These are phyloP conservation scores for Populus hybrid DNA, from an alignment of 441 rosid species.

Conservation along the genomic window DNA sequence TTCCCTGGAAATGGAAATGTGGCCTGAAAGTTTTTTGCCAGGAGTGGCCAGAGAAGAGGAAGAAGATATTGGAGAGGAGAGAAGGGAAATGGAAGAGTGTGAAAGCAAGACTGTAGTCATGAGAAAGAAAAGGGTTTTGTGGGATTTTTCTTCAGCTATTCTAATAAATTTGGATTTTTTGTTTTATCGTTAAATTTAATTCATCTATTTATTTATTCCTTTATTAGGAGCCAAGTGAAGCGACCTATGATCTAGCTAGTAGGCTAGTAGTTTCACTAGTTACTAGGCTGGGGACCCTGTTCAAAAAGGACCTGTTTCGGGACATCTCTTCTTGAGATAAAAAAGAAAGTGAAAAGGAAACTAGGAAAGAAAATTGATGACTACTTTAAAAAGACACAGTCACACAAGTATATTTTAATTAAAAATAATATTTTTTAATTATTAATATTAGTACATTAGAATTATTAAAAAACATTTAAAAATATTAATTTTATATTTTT, in stretches of 20 bases:
- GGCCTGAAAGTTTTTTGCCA: background rate
- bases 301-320: background rate
- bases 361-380: too few relatives aligned
- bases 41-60: background rate
- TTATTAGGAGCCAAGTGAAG: background rate
- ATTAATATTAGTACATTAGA: too few relatives aligned
- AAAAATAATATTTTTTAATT: too few relatives aligned
- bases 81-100: background rate
- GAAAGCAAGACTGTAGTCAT: conserved; percentile 2
- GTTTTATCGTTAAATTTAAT: background rate
- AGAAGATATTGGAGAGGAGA: background rate
- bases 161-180: background rate
- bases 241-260: too few relatives aligned
- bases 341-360: too few relatives aligned
- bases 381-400: too few relatives aligned
- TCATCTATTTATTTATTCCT: background rate
- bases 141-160: background rate
- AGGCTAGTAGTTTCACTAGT: too few relatives aligned
- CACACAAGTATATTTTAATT: too few relatives aligned
- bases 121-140: background rate
- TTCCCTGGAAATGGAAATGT: background rate
- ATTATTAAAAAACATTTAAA: too few relatives aligned
- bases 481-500: too few relatives aligned
- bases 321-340: too few relatives aligned
- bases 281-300: background rate